Evolutionary conservation across 1,284 basidiomycete species (phyloP), one percentile per base, ranked within the genome.

Genomic region (Omphalotus olearius): DNA sequence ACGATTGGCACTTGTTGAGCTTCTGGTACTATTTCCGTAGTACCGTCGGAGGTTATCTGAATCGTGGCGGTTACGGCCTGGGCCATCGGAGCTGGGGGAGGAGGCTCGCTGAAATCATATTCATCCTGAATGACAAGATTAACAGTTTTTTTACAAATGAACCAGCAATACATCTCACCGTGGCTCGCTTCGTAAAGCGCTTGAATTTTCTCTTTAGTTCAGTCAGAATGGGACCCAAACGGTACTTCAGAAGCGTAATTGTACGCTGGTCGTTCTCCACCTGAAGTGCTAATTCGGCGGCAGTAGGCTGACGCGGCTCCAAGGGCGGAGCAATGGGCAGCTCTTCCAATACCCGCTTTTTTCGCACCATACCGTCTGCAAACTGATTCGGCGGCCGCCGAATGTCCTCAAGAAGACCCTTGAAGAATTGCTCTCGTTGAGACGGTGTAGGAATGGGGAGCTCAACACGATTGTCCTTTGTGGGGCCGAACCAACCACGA

Each of bases 151-250:
- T 13, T 9, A 3, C 2, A 33, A 33, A 45, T 4, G 45, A 43
- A 41, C 30, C 33, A 47, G 46, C 42, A 28, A 36, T 26, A 33
- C 13, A 16, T 76, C 83, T 63, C 60, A 93, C 93, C 63, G 79
- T 82, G 40, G 92, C 89, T 39, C 81, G 74, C 65, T 93, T 90
- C 0, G 85, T 91, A 63, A 97, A 96, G 58, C 91, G 80, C 73
- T 93, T 93, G 70, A 91, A 96, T 70, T 96, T 95, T 65, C 93
- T 83, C 71, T 93, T 93, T 59, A 99, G 73, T 66, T 98, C 94
- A 1, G 80, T 81, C 37, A 98, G 70, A 45, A 98, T 88, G 0
- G 91, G 90, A 0, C 91, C 89, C 5, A 99, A 78, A 9, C 91
- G 81, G 64, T 86, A 92, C 65, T 92, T 92, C 62, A 99, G 74